Conservation (phyloP, 345 rosid genomes). For the Eucalyptus polyanthemos region DNA sequence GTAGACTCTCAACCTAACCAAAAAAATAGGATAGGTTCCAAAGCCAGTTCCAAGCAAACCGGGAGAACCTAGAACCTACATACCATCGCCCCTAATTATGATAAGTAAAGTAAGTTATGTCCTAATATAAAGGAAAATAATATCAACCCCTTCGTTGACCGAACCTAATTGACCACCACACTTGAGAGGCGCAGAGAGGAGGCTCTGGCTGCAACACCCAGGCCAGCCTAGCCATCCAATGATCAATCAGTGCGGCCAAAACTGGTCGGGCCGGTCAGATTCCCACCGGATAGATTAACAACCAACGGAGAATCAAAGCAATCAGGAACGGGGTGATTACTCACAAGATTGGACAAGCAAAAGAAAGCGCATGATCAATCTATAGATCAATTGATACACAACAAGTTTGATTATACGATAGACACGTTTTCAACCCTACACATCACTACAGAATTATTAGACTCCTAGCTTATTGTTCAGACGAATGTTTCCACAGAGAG, state of each 20-base stretch:
- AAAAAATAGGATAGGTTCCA: too few species aligned
- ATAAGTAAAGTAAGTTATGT: background rate
- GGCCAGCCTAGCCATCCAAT: background rate
- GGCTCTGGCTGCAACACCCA: background rate
- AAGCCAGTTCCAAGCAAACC: too few species aligned
- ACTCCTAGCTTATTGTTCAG: background rate
- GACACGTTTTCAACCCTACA: background rate
- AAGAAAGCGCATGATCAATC: background rate
- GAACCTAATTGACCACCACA: background rate
- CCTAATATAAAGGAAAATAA: background rate
- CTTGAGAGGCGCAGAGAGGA: background rate
- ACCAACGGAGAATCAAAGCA: background rate
- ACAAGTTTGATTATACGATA: background rate
- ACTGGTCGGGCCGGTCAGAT: background rate
- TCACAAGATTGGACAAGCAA: background rate
- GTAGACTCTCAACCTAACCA: rapidly evolving
- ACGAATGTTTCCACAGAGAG: background rate
- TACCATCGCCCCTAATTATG: too few species aligned
- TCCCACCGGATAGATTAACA: background rate
- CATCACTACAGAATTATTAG: background rate
- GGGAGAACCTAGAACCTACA: too few species aligned
- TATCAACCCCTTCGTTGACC: background rate
- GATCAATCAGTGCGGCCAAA: background rate
- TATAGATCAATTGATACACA: background rate
- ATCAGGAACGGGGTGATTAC: background rate